Percentiles rank a stretch among this genome's conserved stretches.
phyloP scores from a whole-genome alignment of 352 stramenopile genomes.

The Pythium coloratum region DNA sequence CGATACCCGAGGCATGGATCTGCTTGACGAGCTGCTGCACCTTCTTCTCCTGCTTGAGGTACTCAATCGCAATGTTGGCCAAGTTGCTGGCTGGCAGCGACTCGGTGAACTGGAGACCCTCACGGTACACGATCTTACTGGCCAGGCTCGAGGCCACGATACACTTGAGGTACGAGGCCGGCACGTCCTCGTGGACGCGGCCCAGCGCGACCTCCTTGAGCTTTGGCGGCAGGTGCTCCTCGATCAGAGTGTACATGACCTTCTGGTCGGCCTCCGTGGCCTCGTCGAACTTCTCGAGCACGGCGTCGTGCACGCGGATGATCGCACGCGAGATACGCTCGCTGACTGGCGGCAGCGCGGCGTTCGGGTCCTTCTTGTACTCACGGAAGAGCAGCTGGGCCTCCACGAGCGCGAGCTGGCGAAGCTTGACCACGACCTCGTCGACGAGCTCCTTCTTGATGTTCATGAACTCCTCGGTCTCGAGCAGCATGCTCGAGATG shows the following conservation, averaged over 20 bases:
- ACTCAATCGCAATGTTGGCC: slow-evolving; percentile 90
- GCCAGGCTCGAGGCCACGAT: slow-evolving; percentile 95
- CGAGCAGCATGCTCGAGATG: slow-evolving; percentile 94
- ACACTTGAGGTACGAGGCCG: slow-evolving; percentile 95
- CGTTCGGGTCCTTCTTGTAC: slow-evolving; percentile 89
- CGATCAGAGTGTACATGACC: slow-evolving; percentile 82
- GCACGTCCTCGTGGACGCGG: slow-evolving; percentile 91
- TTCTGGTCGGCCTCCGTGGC: slow-evolving; percentile 83
- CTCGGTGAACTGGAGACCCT: slow-evolving; percentile 96
- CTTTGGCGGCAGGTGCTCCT: slow-evolving; percentile 93
- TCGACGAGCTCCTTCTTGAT: slow-evolving; percentile 94
- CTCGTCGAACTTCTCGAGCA: slow-evolving; percentile 91
- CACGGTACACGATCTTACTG: slow-evolving; percentile 98
- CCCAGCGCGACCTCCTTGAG: slow-evolving; percentile 94
- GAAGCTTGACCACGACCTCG: slow-evolving; percentile 95
- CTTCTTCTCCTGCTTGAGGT: slow-evolving; percentile 95
- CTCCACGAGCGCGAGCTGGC: slow-evolving; percentile 91
- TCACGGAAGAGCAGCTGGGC: slow-evolving; percentile 98
- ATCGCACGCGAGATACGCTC: slow-evolving; percentile 96
- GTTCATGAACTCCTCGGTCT: slow-evolving; percentile 95
- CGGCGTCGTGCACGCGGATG: slow-evolving; percentile 95
- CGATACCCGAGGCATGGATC: slow-evolving; percentile 48
- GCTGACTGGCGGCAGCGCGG: slow-evolving; percentile 89
- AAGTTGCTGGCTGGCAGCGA: slow-evolving; percentile 91
- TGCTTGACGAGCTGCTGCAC: slow-evolving; percentile 84